These are phyloP conservation scores for Microbotryum scabiosae DNA, from an alignment of 1,284 basidiomycete genomes.

Conservation along the genomic window DNA sequence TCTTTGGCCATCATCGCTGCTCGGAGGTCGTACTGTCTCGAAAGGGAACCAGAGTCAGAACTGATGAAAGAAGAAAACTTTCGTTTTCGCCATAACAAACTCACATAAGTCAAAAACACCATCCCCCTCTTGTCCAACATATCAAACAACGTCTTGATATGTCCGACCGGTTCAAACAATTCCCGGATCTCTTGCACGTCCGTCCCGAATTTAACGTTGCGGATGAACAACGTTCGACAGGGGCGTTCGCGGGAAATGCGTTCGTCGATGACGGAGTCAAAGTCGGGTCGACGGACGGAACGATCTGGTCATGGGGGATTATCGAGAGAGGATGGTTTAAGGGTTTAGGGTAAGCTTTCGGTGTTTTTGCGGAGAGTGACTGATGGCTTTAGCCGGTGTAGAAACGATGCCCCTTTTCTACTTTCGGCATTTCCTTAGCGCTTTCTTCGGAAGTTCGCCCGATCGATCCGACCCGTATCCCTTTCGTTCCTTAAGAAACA, in stretches of 20 bases:
- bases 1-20: slow-evolving; percentile 84
- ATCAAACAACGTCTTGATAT: slow-evolving; percentile 95
- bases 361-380: no score
- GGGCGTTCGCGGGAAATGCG: slow-evolving; percentile 83
- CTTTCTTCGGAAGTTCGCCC: no score
- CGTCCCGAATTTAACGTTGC: slow-evolving; percentile 63
- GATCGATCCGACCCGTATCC: no score
- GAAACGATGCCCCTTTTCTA: no score
- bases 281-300: no score
- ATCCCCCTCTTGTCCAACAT: slow-evolving; percentile 86
- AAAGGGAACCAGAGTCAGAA: not conserved
- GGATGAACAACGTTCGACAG: slow-evolving; percentile 89
- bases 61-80: not conserved
- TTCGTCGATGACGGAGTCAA: slow-evolving; percentile 59
- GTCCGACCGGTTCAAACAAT: slow-evolving; percentile 82
- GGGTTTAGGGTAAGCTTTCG: no score
- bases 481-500: no score
- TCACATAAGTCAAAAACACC: slow-evolving; percentile 94
- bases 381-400: no score
- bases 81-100: slow-evolving; percentile 39
- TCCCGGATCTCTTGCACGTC: slow-evolving; percentile 58
- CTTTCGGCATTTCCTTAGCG: no score
- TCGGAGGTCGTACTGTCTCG: slow-evolving; percentile 69
- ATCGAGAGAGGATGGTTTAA: no score
- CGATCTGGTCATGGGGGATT: no score